These are phyloP conservation scores for Trypanosoma scelopori DNA, from an alignment of 208 protist genomes.

Conservation along the genomic window DNA sequence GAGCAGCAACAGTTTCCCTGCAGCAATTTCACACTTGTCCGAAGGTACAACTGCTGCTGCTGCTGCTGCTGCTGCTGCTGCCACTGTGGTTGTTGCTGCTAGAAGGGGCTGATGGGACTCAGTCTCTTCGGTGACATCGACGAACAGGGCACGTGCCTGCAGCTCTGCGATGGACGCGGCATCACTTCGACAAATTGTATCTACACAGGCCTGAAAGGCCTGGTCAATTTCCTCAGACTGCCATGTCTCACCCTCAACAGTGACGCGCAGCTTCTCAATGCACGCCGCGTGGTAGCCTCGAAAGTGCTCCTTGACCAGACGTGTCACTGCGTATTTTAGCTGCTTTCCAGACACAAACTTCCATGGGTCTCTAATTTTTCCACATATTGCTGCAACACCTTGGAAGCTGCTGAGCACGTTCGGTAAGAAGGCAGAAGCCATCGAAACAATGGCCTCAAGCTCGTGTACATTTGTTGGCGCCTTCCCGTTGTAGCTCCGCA, in stretches of 20 bases:
- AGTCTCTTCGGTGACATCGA: conserved; percentile 6
- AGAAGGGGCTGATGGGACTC: neutral
- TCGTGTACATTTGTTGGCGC: conserved; percentile 26
- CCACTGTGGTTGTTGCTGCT: neutral
- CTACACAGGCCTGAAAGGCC: conserved; percentile 63
- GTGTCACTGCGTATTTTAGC: conserved; percentile 47
- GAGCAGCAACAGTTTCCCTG: conserved; percentile 35
- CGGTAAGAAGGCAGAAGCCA: conserved; percentile 17
- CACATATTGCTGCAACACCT: conserved; percentile 14
- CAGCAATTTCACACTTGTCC: conserved; percentile 14
- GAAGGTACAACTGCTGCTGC: conserved; percentile 2
- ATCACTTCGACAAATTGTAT: conserved; percentile 58
- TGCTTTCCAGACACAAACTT: conserved; percentile 27
- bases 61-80: conserved; percentile 3
- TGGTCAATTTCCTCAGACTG: conserved; percentile 47
- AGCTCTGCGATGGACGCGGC: conserved; percentile 25
- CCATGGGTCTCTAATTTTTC: conserved; percentile 16
- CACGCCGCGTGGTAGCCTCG: conserved; percentile 47
- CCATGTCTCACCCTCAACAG: conserved; percentile 77
- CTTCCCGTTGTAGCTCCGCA: conserved; percentile 20
- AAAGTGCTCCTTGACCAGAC: conserved; percentile 58
- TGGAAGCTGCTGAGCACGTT: conserved; percentile 21
- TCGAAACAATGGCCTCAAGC: conserved; percentile 21
- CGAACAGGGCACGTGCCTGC: conserved; percentile 15
- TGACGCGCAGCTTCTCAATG: conserved; percentile 64